Evolutionary conservation across 1,139 yeast species (phyloP).

Genomic region (Nakaseomyces sp.): DNA sequence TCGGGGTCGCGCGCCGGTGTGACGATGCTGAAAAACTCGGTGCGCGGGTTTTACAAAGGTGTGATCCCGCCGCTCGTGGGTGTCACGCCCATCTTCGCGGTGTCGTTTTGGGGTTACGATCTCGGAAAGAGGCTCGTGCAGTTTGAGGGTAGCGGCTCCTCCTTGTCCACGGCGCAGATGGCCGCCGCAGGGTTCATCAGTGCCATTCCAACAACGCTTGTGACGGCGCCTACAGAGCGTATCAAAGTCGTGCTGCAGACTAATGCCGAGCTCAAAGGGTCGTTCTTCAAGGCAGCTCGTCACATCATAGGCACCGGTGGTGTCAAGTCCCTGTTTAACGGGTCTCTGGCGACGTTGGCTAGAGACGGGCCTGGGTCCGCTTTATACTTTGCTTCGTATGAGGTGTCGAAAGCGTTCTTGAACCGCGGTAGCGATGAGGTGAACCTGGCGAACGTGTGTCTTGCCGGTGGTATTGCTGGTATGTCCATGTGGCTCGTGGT

Average conservation of each 20-base stretch:
- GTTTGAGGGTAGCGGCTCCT: constrained; percentile 10
- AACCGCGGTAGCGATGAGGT: constrained; percentile 38
- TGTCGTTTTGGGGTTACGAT: constrained; percentile 97
- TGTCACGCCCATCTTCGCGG: constrained; percentile 97
- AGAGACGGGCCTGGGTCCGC: constrained; percentile 99
- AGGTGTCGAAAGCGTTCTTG: constrained; percentile 57
- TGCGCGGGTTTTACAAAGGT: constrained; percentile 54
- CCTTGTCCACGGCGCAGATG: constrained; percentile 57
- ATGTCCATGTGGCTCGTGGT: constrained; percentile 95
- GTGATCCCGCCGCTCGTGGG: constrained; percentile 86
- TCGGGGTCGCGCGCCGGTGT: constrained; percentile 22
- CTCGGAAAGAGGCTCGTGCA: constrained; percentile 73
- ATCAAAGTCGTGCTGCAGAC: constrained; percentile 90
- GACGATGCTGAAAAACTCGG: constrained; percentile 9
- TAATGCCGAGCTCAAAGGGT: constrained; percentile 43
- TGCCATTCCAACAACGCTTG: constrained; percentile 88
- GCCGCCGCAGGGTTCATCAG: constrained; percentile 93
- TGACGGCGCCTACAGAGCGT: constrained; percentile 95
- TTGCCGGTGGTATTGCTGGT: constrained; percentile 95
- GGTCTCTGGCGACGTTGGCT: constrained; percentile 84
- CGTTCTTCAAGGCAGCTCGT: constrained; percentile 40
- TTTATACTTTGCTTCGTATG: constrained; percentile 90
- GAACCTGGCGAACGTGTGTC: constrained; percentile 65
- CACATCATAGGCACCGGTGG: constrained; percentile 73
- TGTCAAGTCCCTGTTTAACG: constrained; percentile 74